A percentile compares a stretch with the other conserved stretches of the same genome.
phyloP scores from a whole-genome alignment of 805 yeast species.

The Wickerhamomyces strasburgensis region DNA sequence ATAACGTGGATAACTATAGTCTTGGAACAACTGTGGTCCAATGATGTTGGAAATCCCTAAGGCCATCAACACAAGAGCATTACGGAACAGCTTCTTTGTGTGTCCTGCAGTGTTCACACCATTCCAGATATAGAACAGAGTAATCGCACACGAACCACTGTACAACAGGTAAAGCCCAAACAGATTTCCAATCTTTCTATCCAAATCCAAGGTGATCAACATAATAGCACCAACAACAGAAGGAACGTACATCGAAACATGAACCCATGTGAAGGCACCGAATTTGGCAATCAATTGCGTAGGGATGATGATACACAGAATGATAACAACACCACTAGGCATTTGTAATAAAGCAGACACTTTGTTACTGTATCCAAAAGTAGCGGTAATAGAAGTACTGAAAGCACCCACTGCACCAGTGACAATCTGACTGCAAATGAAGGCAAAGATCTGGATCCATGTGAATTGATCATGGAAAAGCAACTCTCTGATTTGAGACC shows the following conservation, averaged over 20 bases:
- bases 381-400: slow-evolving; percentile 13
- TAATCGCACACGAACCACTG: slow-evolving; percentile 50
- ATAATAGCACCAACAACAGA: slow-evolving; percentile 48
- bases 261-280: slow-evolving; percentile 30
- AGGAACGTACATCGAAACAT: slow-evolving; percentile 37
- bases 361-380: slow-evolving; percentile 22
- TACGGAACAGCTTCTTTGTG: slow-evolving; percentile 48
- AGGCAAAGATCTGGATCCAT: slow-evolving; percentile 39
- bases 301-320: slow-evolving; percentile 34
- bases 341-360: slow-evolving; percentile 44
- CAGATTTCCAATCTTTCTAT: slow-evolving; percentile 36
- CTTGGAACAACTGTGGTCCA: slow-evolving; percentile 59
- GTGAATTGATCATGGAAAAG: slow-evolving; percentile 38
- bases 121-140: slow-evolving; percentile 54
- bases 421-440: slow-evolving; percentile 39
- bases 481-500: slow-evolving; percentile 37
- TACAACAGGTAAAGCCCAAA: slow-evolving; percentile 43
- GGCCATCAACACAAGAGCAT: slow-evolving; percentile 47
- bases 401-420: slow-evolving; percentile 37
- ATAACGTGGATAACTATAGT: slow-evolving; percentile 43
- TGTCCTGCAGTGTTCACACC: slow-evolving; percentile 56
- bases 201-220: slow-evolving; percentile 30
- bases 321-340: slow-evolving; percentile 48
- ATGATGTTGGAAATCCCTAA: slow-evolving; percentile 51
- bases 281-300: slow-evolving; percentile 32